Conservation (phyloP, 495 filamentous ascomycete genomes). For the Aspergillus wentii region DNA sequence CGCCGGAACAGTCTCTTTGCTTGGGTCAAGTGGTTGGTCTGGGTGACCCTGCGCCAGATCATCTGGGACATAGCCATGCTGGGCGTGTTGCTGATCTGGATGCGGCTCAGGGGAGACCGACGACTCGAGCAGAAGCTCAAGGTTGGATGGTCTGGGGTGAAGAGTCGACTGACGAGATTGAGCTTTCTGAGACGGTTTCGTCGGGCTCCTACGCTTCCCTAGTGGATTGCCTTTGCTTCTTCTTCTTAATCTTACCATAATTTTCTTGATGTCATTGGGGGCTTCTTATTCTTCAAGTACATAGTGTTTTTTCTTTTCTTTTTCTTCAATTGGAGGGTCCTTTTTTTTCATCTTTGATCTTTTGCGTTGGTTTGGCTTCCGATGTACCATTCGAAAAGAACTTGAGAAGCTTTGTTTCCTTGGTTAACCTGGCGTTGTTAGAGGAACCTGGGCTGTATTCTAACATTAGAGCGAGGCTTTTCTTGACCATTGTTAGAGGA, state of each 20-base stretch:
- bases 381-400: too few species aligned
- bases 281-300: constrained; percentile 10
- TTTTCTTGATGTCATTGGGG: too few species aligned
- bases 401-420: too few species aligned
- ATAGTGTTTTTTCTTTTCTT: constrained; percentile 6
- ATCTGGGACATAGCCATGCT: constrained; percentile 66
- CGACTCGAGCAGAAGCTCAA: constrained; percentile 73
- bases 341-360: too few species aligned
- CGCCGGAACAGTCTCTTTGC: constrained; percentile 53
- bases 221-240: constrained; percentile 7
- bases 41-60: constrained; percentile 67
- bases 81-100: constrained; percentile 67
- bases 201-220: too few species aligned
- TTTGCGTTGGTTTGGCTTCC: too few species aligned
- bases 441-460: constrained; percentile 17
- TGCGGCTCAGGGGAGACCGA: constrained; percentile 70
- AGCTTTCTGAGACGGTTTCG: constrained; percentile 22
- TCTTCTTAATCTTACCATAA: constrained; percentile 2
- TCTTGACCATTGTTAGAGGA: too few species aligned
- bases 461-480: constrained; percentile 17
- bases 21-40: constrained; percentile 72
- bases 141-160: constrained; percentile 55
- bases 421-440: too few species aligned
- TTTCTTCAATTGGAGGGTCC: constrained; percentile 5
- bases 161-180: constrained; percentile 53